Evolutionary conservation across 495 filamentous ascomycete genomes (phyloP), one percentile per base, ranked within the genome.

Genomic region (Penicillium coffeae): DNA sequence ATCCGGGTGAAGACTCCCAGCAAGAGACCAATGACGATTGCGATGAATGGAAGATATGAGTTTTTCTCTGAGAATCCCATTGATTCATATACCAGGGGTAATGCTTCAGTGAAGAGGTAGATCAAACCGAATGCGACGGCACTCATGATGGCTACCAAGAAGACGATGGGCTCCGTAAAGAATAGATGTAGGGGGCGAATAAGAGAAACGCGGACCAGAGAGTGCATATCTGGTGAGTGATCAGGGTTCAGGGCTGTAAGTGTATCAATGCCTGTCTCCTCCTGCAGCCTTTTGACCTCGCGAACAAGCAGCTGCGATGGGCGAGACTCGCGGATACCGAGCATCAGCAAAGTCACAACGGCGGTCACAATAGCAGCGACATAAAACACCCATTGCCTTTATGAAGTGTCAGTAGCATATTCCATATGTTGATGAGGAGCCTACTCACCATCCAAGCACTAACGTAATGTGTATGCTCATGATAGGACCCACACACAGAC

Each of bases 41-140:
- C 66, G 7, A 79, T 45, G 49, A 74, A 73, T 2, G 68, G 56
- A 1, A 77, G 55, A 0, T 64, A 73, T 1, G 72, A 45, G 10
- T 56, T 50, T 25, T 53, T 46, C 0, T 20, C 2, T 8, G 48
- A 52, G 49, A 74, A 67, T 1, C 66, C 69, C 42, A 70, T 65
- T 1, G 55, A 41, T 4, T 54, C 25, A 48, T 73, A 79, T 2
- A 77, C 60, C 1, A 20, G 54, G 0, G 60, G 55, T 0, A 76
- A 40, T 1, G 68, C 64, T 53, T 77, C 73, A 1, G 74, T 72
- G 52, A 76, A 74, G 19, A 75, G 64, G 34, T 75, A 77, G 12
- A 75, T 62, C 22, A 74, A 44, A 0, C 52, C 68, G 34, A 62
- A 68, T 9, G 65, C 65, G 8, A 65, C 51, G 15, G 70, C 67